Base-by-base conservation (phyloP, 768 basidiomycete species). In the Cystofilobasidium capitatum region DNA sequence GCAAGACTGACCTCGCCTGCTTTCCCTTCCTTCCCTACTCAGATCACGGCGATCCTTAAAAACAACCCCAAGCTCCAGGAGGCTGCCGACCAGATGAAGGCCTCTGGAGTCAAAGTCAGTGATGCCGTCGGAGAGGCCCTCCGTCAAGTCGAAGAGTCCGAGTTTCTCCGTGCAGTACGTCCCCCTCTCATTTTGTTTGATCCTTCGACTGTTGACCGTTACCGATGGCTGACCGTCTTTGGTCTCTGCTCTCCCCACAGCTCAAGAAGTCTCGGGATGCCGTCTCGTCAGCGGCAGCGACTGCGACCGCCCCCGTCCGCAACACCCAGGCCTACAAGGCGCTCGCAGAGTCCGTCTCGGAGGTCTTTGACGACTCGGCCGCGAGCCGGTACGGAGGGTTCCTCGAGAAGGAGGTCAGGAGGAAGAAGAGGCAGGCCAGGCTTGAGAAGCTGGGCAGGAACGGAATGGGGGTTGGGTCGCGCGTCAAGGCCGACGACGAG, bases 321-420 rank as follows among this genome's bases (percentile, higher is more conserved):
- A 91, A 96, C 70, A 99, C 94, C 2, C 86, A 84, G 17, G 90
- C 94, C 0, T 99, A 99, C 80, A 96, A 96, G 79, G 81, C 86
- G 0, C 80, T 97, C 9, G 84, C 91, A 0, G 91, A 94, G 54
- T 89, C 89, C 1, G 79, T 99, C 17, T 80, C 91, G 5, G 96
- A 99, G 70, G 90, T 92, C 3, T 81, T 99, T 45, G 92, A 98
- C 70, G 93, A 98, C 77, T 89, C 88, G 65, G 89, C 88, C 5
- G 90, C 86, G 71, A 88, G 91, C 3, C 91, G 91, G 72, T 90
- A 94, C 77, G 93, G 90, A 58, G 96, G 96, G 0, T 97, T 92
- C 71, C 91, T 94, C 76, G 93, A 96, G 76, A 91, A 88, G 75
- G 96, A 98, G 75, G 88, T 85, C 24, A 84, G 96, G 59, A 81